Base-by-base conservation (phyloP, 148 eudicot species). In the Rhododendron ferrugineum region DNA sequence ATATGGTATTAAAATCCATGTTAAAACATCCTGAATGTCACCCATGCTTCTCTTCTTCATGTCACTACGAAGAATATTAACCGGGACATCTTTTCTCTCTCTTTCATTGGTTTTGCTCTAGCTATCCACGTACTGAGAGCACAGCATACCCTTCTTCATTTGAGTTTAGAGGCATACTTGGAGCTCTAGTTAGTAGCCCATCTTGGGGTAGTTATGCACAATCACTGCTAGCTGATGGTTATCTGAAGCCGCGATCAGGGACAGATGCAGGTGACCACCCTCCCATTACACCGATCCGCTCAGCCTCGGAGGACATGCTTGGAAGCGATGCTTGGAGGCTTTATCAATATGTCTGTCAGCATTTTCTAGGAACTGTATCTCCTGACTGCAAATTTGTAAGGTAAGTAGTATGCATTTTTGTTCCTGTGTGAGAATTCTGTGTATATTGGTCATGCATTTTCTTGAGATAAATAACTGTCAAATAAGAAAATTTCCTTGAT, bases 91-190 rank as follows among this genome's bases (percentile, higher is more conserved):
- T 37, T 28, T 47, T 81, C 80, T 64, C 42, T 66, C 42, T 40
- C 58, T 80, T 75, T 77, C 28, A 36, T 79, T 85, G 83, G 74
- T 86, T 79, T 37, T 68, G 68, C 73, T 89, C 34, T 89, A 96
- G 98, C 88, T 96, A 96, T 91, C 98, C 98, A 74, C 94, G 98
- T 11, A 96, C 98, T 73, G 98, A 96, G 89, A 96, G 98, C 90
- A 93, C 98, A 79, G 94, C 98, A 82, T 96, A 96, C 85, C 98
- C 98, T 89, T 88, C 94, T 76, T 94, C 98, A 6, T 96, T 94
- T 89, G 98, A 96, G 80, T 96, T 92, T 82, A 92, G 89, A 87
- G 93, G 94, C 78, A 89, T 91, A 37, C 96, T 96, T 88, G 96
- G 88, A 84, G 85, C 90, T 80, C 92, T 91, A 73, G 86, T 37